phyloP scores from a whole-genome alignment of 805 yeast genomes.

The Metschnikowia borealis region DNA sequence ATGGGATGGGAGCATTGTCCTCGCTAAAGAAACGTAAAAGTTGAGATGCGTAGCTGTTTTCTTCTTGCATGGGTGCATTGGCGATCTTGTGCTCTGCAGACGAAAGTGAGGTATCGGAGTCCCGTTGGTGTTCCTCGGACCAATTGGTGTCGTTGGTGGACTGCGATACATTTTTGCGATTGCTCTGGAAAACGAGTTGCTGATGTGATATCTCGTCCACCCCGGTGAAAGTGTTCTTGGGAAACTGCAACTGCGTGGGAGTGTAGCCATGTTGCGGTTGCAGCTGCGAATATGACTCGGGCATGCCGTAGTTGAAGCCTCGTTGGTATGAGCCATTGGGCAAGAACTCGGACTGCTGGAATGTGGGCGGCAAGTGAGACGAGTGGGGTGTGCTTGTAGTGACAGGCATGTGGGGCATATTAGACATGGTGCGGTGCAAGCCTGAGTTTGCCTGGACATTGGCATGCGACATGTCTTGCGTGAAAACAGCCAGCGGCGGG shows the following conservation, averaged over 20 bases:
- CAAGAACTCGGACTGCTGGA: conserved; percentile 22
- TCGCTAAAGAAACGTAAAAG: conserved; percentile 41
- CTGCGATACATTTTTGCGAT: conserved; percentile 23
- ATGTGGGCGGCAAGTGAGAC: conserved; percentile 20
- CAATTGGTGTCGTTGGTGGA: conserved; percentile 43
- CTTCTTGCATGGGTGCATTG: conserved; percentile 45
- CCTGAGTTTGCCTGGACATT: conserved; percentile 4
- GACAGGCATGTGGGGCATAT: conserved; percentile 6
- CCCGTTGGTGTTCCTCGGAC: conserved; percentile 38
- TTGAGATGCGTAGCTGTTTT: conserved; percentile 36
- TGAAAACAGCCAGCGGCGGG: conserved; percentile 20
- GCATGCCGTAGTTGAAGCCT: background rate
- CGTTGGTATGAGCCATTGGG: conserved; percentile 1
- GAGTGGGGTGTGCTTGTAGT: conserved; percentile 4
- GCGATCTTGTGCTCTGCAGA: conserved; percentile 13
- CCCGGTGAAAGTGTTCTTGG: background rate
- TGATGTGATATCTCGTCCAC: conserved; percentile 13
- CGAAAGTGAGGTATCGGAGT: conserved; percentile 37
- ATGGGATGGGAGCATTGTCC: conserved; percentile 51
- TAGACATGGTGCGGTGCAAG: conserved; percentile 4
- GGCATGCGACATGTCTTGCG: conserved; percentile 16
- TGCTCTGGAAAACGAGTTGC: conserved; percentile 14
- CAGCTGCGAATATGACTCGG: background rate
- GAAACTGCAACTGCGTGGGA: background rate
- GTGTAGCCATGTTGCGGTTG: background rate